Percentiles rank a stretch among this genome's conserved stretches.
phyloP scores from a whole-genome alignment of 495 filamentous ascomycete genomes.

The Aspergillus funiculosus region DNA sequence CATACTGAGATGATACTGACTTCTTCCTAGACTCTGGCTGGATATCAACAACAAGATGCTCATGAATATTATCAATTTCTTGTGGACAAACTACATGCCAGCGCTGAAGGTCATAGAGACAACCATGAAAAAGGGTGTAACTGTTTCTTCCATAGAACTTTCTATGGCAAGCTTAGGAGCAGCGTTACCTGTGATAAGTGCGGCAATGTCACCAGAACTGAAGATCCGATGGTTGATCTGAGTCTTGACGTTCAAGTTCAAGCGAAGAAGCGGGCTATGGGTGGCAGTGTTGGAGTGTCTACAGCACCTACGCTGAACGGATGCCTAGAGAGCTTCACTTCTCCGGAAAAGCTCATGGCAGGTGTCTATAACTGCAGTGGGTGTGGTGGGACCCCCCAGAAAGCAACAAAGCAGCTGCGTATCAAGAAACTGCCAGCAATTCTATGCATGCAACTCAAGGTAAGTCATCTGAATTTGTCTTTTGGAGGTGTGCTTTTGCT shows the following conservation, averaged over 20 bases:
- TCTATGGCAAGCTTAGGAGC: constrained; percentile 81
- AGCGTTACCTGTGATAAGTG: constrained; percentile 84
- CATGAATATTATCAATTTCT: constrained; percentile 95
- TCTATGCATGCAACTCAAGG: constrained; percentile 88
- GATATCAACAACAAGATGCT: constrained; percentile 90
- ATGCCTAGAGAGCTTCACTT: constrained; percentile 77
- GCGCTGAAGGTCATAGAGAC: constrained; percentile 34
- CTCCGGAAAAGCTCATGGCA: constrained; percentile 60
- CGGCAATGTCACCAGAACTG: constrained; percentile 65
- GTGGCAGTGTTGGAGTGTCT: constrained; percentile 29
- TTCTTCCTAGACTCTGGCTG: constrained; percentile 62
- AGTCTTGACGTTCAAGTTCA: constrained; percentile 67
- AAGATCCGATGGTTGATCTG: constrained; percentile 82
- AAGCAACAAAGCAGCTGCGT: constrained; percentile 71
- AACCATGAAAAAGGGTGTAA: constrained; percentile 60
- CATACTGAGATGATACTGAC: no score
- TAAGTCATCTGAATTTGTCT: constrained; percentile 28
- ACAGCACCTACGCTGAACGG: constrained; percentile 58
- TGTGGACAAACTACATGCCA: constrained; percentile 70
- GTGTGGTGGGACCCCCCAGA: constrained; percentile 61
- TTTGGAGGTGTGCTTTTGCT: neutral
- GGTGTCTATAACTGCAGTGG: constrained; percentile 76
- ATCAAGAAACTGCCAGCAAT: constrained; percentile 78
- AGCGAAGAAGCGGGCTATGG: constrained; percentile 47
- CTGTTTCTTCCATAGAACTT: constrained; percentile 84